A percentile compares a stretch with the other conserved stretches of the same genome.
Evolutionary conservation across 2,329 filamentous ascomycete genomes (phyloP).

Genomic region (Neopestalotiopsis rosae): DNA sequence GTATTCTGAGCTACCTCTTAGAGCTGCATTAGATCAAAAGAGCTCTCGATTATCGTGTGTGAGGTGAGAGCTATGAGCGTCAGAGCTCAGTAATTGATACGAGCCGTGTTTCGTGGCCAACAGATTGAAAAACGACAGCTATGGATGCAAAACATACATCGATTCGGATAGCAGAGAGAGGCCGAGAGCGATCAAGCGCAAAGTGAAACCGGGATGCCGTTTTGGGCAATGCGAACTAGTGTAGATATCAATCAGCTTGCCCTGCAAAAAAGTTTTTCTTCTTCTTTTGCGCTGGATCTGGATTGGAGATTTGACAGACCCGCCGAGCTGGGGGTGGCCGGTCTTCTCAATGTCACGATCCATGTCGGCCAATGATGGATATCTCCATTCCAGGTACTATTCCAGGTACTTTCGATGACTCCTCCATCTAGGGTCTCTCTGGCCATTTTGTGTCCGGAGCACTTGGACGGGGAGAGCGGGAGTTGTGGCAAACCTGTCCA

Average conservation of each 20-base stretch:
- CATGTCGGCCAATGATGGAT: not conserved
- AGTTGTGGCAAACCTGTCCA: no score
- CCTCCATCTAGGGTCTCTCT: not conserved
- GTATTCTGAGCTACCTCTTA: no score
- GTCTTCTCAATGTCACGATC: not conserved
- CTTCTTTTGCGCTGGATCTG: not conserved
- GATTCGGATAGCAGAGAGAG: not conserved
- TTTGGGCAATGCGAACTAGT: constrained; percentile 7
- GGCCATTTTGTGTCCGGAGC: constrained; percentile 1
- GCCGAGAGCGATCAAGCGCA: not conserved
- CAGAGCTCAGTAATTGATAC: no score
- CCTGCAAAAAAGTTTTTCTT: not conserved
- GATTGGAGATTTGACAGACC: constrained; percentile 15
- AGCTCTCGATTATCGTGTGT: no score
- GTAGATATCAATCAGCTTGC: not conserved
- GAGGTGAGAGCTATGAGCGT: no score
- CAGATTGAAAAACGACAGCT: not conserved
- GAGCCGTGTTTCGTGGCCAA: no score
- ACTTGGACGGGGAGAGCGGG: not conserved
- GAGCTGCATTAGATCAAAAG: no score
- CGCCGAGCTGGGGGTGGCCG: constrained; percentile 2
- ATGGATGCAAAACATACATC: not conserved
- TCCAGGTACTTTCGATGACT: not conserved
- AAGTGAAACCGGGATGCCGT: constrained; percentile 4
- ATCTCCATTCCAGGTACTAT: not conserved